Base-by-base conservation (phyloP, 768 basidiomycete species). In the Panellus pusillus region DNA sequence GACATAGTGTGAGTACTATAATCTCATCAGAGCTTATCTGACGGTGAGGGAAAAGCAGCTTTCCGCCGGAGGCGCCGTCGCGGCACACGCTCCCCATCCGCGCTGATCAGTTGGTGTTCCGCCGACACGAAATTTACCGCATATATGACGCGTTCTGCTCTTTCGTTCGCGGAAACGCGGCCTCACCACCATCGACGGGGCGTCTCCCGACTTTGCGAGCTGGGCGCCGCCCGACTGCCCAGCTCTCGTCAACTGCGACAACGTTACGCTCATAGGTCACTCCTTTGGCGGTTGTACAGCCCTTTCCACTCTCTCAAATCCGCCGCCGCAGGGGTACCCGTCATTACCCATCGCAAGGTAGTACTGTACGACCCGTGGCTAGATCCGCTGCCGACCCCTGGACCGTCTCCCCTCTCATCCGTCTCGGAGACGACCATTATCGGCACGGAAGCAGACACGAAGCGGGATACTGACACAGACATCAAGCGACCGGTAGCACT, bases 321-420 rank as follows among this genome's bases (percentile, higher is more conserved):
- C 83, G 6, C 74, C 78, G 15, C 63, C 57, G 0, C 65, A 66
- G 24, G 68, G 67, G 3, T 71, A 77, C 52, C 41, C 64, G 12
- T 65, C 62, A 2, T 73, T 92, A 50, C 85, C 84, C 0, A 69
- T 89, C 45, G 68, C 6, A 78, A 80, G 43, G 81, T 78, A 9
- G 64, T 93, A 18, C 74, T 87, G 18, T 77, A 91, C 15, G 92
- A 94, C 68, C 92, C 92, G 17, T 93, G 92, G 91, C 69, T 93
- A 8, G 89, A 93, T 51, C 89, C 91, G 15, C 63, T 91, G 19
- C 78, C 84, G 7, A 66, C 74, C 36, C 87, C 82, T 28, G 84
- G 82, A 4, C 84, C 77, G 11, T 55, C 65, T 17, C 76, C 77
- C 31, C 54, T 68, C 18, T 42, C 53, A 27, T 44, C 65, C 18